Conservation (phyloP, 208 protist species). For the Trypanosoma boissoni region DNA sequence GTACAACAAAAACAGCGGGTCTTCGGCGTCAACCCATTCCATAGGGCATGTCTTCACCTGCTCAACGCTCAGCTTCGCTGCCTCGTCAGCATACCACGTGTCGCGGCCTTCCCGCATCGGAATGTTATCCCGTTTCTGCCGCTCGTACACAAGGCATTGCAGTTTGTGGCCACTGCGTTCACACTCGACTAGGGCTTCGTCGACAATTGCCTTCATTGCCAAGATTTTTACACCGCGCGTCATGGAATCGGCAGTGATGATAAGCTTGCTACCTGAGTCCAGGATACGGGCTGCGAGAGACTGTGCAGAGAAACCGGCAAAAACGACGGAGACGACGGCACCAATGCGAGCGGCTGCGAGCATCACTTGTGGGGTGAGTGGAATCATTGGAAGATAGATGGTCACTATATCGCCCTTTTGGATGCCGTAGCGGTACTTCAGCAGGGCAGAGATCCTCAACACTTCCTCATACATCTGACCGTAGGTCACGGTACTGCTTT, state of each 20-base stretch:
- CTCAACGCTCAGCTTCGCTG: slow-evolving; percentile 25
- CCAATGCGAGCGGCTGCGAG: slow-evolving; percentile 98
- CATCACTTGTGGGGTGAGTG: slow-evolving; percentile 91
- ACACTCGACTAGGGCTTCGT: slow-evolving; percentile 68
- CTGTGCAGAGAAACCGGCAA: slow-evolving; percentile 79
- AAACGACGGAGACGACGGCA: slow-evolving; percentile 80
- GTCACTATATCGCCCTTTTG: slow-evolving; percentile 92
- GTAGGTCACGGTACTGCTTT: slow-evolving; percentile 75
- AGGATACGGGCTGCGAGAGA: slow-evolving; percentile 54
- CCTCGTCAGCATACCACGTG: slow-evolving; percentile 67
- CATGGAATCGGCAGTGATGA: slow-evolving; percentile 82
- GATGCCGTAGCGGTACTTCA: slow-evolving; percentile 85
- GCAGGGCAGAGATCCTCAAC: slow-evolving; percentile 85
- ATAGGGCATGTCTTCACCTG: slow-evolving; percentile 52
- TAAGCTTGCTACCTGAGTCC: slow-evolving; percentile 56
- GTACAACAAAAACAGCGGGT: slow-evolving; percentile 98
- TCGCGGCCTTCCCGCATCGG: slow-evolving; percentile 64
- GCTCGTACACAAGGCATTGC: slow-evolving; percentile 54
- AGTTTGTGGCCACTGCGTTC: slow-evolving; percentile 22
- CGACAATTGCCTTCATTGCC: slow-evolving; percentile 84
- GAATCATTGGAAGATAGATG: slow-evolving; percentile 97
- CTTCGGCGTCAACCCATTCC: slow-evolving; percentile 93
- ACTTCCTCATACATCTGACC: slow-evolving; percentile 79
- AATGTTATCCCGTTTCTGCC: slow-evolving; percentile 39
- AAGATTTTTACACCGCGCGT: slow-evolving; percentile 87